Percentiles rank a stretch among this genome's conserved stretches.
Evolutionary conservation across 768 basidiomycete genomes (phyloP).

Genomic region (Pleurotus tuoliensis): DNA sequence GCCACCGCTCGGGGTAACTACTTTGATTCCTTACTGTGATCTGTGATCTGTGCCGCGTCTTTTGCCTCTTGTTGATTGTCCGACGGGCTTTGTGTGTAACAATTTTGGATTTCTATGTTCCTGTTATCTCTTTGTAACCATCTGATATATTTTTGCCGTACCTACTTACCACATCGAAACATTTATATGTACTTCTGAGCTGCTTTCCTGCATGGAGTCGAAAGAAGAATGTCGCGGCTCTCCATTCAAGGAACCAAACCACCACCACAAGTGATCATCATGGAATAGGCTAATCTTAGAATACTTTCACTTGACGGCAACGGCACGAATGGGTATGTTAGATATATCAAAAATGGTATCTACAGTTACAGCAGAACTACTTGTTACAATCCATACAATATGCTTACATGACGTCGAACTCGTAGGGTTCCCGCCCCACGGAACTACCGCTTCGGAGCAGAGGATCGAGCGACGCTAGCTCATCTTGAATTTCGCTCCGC

Average conservation of each 20-base stretch:
- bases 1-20: slow-evolving; percentile 2
- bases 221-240: too few relatives aligned
- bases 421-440: slow-evolving; percentile 27
- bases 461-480: slow-evolving; percentile 79
- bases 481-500: slow-evolving; percentile 75
- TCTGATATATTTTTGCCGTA: not conserved
- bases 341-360: too few relatives aligned
- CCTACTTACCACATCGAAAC: not conserved
- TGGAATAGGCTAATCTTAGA: too few relatives aligned
- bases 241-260: too few relatives aligned
- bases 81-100: not conserved
- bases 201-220: too few relatives aligned
- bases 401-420: slow-evolving; percentile 26
- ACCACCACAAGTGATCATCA: too few relatives aligned
- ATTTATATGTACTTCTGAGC: not conserved
- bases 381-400: too few relatives aligned
- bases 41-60: not conserved
- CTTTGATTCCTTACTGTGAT: slow-evolving; percentile 4
- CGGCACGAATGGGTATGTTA: too few relatives aligned
- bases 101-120: not conserved
- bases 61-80: not conserved
- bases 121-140: not conserved
- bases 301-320: too few relatives aligned
- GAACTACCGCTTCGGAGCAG: slow-evolving; percentile 53
- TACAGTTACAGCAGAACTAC: too few relatives aligned